Conservation (phyloP, 306 rosid species). For the Mucuna pruriens region DNA sequence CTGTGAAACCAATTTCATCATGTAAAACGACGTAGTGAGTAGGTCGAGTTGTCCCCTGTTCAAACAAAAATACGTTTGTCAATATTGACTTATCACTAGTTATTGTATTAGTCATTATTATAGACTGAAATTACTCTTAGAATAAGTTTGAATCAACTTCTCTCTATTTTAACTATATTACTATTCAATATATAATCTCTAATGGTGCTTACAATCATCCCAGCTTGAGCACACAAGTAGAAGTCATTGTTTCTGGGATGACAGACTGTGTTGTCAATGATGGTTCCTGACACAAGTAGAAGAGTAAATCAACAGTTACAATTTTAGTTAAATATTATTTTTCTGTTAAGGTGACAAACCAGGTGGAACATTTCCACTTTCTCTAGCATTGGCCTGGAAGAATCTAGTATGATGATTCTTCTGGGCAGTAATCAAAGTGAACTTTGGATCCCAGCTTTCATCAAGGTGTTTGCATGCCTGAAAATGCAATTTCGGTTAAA, state of each 20-base stretch:
- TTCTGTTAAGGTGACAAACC: conserved; percentile 29
- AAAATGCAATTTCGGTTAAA: background rate
- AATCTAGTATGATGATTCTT: conserved; percentile 55
- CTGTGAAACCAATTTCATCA: conserved; percentile 50
- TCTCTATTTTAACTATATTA: too few species aligned
- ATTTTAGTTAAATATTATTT: background rate
- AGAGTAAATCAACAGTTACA: background rate
- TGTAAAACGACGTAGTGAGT: conserved; percentile 50
- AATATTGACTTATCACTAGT: too few species aligned
- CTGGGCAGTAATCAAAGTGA: conserved; percentile 48
- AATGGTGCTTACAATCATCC: conserved; percentile 45
- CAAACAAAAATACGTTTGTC: background rate
- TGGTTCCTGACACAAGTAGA: conserved; percentile 43
- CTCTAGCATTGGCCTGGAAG: conserved; percentile 16
- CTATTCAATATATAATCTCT: too few species aligned
- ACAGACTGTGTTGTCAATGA: conserved; percentile 43
- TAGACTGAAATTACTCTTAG: too few species aligned
- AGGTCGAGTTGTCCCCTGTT: conserved; percentile 54
- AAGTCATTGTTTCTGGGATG: conserved; percentile 48
- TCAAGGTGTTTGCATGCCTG: conserved; percentile 48
- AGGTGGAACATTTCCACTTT: conserved; percentile 39
- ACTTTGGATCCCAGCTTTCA: conserved; percentile 45
- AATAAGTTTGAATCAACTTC: too few species aligned
- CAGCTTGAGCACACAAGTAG: conserved; percentile 53
- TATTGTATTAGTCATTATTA: too few species aligned